phyloP scores from a whole-genome alignment of 2,329 filamentous ascomycete species.

The Albifimbria verrucaria region DNA sequence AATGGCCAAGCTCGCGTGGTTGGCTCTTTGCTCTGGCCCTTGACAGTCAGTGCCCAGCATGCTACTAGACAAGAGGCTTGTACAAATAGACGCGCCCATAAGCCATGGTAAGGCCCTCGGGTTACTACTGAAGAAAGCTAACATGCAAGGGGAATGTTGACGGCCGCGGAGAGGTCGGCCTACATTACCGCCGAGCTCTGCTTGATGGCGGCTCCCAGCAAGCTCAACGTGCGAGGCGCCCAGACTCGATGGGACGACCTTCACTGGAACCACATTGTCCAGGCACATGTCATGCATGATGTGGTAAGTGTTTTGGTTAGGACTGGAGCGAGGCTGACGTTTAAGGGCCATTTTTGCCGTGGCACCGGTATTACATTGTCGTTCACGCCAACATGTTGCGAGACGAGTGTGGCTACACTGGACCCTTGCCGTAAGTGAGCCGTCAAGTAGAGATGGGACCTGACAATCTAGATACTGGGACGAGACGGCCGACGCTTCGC shows the following conservation, averaged over 20 bases:
- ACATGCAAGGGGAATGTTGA: not conserved
- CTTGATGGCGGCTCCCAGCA: not conserved
- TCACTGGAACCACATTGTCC: not conserved
- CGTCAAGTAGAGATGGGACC: not conserved
- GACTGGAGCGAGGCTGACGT: not conserved
- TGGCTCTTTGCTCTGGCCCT: too few relatives aligned
- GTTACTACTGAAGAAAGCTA: not conserved
- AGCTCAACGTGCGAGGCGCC: not conserved
- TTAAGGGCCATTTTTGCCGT: not conserved
- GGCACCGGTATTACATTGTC: not conserved
- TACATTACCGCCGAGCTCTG: conserved; percentile 1
- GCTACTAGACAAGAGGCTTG: too few relatives aligned
- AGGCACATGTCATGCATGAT: not conserved
- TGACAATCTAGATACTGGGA: not conserved
- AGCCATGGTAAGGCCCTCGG: not conserved
- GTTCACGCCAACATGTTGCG: not conserved
- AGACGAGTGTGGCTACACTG: conserved; percentile 1
- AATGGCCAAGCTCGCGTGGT: too few relatives aligned
- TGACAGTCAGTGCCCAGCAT: too few relatives aligned
- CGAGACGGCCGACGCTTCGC: not conserved
- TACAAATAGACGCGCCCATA: too few relatives aligned
- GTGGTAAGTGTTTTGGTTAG: not conserved
- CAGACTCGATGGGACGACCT: not conserved
- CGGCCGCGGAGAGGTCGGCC: not conserved
- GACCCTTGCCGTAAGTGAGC: not conserved